Base-by-base conservation (phyloP, 1,284 basidiomycete genomes). In the Malassezia psittaci region DNA sequence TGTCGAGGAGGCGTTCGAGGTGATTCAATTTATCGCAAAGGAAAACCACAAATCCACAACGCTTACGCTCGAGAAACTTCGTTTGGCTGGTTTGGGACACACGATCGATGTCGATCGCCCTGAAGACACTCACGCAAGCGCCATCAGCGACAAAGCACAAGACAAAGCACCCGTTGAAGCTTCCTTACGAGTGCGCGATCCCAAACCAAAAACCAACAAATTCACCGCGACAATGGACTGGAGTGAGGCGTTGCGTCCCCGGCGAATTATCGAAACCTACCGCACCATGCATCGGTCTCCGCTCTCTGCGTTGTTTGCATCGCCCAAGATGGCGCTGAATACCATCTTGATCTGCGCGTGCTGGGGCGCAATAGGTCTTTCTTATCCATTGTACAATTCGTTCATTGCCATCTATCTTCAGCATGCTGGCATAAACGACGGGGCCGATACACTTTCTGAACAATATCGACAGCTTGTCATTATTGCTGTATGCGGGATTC, bases 301-400 rank as follows among this genome's bases (percentile, higher is more conserved):
- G 58, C 71, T 85, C 47, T 79, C 76, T 51, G 75, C 80, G 2
- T 72, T 87, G 54, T 86, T 86, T 71, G 79, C 80, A 6, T 84
- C 83, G 3, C 76, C 77, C 52, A 81, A 82, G 64, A 65, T 85
- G 58, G 83, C 83, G 0, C 82, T 77, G 65, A 84, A 82, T 43
- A 85, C 84, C 1, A 77, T 70, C 37, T 65, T 86, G 40, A 69
- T 85, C 58, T 80, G 85, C 41, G 60, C 79, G 32, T 63, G 85
- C 9, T 86, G 83, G 79, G 82, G 79, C 2, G 76, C 86, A 38
- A 86, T 86, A 56, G 85, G 85, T 4, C 80, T 87, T 11, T 84
- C 84, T 2, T 86, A 84, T 69, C 83, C 85, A 34, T 72, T 86
- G 78, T 85, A 80, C 75, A 83, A 85, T 74, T 80, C 79, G 44